Percentiles rank a stretch among this genome's conserved stretches.
These are phyloP conservation scores for Coccomyxa subellipsoidea DNA, from an alignment of 163 green algal species.

Conservation along the genomic window DNA sequence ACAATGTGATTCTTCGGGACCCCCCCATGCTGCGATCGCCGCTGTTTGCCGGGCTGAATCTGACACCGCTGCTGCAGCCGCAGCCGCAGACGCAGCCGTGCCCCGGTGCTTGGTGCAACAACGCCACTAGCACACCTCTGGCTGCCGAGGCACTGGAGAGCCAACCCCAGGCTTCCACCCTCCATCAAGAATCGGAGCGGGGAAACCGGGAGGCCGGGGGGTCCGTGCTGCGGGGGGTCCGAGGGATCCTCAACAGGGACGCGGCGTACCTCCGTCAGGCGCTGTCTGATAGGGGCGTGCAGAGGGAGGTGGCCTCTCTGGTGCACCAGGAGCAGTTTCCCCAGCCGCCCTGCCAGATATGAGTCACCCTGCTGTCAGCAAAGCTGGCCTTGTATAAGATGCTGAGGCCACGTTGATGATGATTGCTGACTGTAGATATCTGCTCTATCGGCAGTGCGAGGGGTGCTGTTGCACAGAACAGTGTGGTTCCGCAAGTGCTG, in stretches of 20 bases:
- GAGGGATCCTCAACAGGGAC: neutral
- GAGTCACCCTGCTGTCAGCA: too few relatives aligned
- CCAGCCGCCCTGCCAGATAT: neutral
- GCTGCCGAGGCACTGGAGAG: neutral
- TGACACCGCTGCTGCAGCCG: slow-evolving; percentile 13
- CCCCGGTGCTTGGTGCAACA: slow-evolving; percentile 1
- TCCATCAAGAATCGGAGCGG: too few relatives aligned
- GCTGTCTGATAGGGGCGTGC: neutral
- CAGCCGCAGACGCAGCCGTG: neutral
- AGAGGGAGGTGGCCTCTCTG: neutral
- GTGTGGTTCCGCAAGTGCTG: too few relatives aligned
- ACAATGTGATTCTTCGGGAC: slow-evolving; percentile 70
- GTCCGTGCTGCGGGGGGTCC: neutral
- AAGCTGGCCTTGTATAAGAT: neutral
- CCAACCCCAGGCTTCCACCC: neutral
- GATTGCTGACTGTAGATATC: neutral
- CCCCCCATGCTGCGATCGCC: slow-evolving; percentile 28
- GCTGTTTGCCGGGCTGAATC: slow-evolving; percentile 20
- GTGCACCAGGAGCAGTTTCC: neutral
- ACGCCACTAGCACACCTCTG: neutral
- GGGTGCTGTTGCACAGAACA: too few relatives aligned
- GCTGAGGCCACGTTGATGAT: neutral
- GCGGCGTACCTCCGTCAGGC: neutral
- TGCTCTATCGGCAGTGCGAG: too few relatives aligned
- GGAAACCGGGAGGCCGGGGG: too few relatives aligned